Base-by-base conservation (phyloP, 2,329 filamentous ascomycete species). In the Ophiosphaerella herpotricha region DNA sequence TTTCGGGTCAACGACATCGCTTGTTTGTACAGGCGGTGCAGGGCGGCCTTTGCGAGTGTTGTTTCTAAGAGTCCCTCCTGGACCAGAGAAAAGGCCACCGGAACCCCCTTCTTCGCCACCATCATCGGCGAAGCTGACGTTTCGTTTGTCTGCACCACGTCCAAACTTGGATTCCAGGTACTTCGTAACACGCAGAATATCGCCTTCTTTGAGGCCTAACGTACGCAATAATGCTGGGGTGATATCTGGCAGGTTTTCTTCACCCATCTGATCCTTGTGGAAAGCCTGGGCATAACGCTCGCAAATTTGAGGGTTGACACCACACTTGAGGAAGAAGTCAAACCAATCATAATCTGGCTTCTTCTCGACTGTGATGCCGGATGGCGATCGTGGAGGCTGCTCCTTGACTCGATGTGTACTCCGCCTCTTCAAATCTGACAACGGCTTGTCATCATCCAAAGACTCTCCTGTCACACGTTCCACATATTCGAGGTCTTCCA, bases 321-420 rank as follows among this genome's bases (percentile, higher is more conserved):
- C 93, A 71, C 91, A 95, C 56, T 87, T 86, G 35, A 99, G 78
- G 80, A 99, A 99, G 77, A 99, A 97, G 70, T 97, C 91, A 67
- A 99, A 99, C 94, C 94, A 99, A 72, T 99, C 94, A 71, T 97
- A 96, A 40, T 94, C 87, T 1, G 88, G 80, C 72, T 86, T 87
- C 66, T 81, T 78, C 58, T 88, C 81, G 29, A 91, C 77, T 1
- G 82, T 82, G n/a, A 83, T 86, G 11, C 87, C 87, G 7, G 82
- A 78, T 31, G 67, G 47, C 39, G 67, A 64, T 54, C 74, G 63
- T 5, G 81, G 77, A 34, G 61, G 38, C 63, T 68, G 51, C 1
- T 81, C 83, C 71, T 86, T 89, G 42, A 67, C 66, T 33, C 74
- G 69, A 37, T 68, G 56, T 3, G 74, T 78, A 48, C 70, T 80